Conservation (phyloP, 1,284 basidiomycete species). For the Athelia psychrophila region DNA sequence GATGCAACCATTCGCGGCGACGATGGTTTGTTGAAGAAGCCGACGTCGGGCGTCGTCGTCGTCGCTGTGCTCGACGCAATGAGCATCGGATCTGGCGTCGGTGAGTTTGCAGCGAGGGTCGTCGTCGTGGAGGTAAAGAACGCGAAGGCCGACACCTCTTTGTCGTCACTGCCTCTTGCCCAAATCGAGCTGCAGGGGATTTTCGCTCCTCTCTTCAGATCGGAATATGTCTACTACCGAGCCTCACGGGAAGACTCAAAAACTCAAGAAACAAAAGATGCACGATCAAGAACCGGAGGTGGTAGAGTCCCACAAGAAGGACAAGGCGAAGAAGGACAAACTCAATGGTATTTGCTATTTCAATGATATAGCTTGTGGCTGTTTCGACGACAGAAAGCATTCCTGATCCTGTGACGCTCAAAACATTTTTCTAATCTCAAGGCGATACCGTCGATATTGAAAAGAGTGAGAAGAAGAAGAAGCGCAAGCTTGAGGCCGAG, state of each 20-base stretch:
- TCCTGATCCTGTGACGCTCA: neutral
- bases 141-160: neutral
- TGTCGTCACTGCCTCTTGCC: neutral
- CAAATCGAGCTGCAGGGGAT: neutral
- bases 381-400: too few relatives aligned
- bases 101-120: too few relatives aligned
- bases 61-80: neutral
- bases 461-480: slow-evolving; percentile 25
- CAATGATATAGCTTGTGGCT: neutral
- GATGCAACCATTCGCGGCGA: neutral
- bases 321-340: slow-evolving; percentile 22
- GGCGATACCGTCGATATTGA: neutral
- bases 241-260: neutral
- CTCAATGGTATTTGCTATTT: slow-evolving; percentile 1
- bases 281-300: neutral
- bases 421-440: neutral
- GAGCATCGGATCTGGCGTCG: neutral
- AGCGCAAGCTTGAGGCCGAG: slow-evolving; percentile 26
- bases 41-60: neutral
- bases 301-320: slow-evolving; percentile 17
- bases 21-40: neutral
- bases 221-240: neutral
- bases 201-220: neutral
- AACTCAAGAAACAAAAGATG: neutral
- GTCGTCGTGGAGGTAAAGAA: too few relatives aligned